These are phyloP conservation scores for Diospyros lotus DNA, from an alignment of 148 eudicot species.

Conservation along the genomic window DNA sequence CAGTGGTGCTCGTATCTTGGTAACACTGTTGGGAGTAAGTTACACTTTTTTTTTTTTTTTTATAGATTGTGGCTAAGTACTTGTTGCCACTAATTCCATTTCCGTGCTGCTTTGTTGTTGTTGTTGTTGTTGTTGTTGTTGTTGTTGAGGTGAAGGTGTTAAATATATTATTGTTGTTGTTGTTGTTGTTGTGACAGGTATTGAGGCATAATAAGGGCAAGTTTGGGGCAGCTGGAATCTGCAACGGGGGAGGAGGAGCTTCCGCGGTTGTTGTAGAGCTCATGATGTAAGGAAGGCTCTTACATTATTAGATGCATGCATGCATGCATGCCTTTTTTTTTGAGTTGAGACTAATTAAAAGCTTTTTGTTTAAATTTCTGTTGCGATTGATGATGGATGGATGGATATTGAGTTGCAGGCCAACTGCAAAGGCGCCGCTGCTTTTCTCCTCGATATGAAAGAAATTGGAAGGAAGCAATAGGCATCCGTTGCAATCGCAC, in stretches of 20 bases:
- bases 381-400: too few relatives aligned
- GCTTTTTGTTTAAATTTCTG: too few relatives aligned
- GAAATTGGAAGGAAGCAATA: too few relatives aligned
- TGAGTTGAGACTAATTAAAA: too few relatives aligned
- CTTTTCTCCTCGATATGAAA: too few relatives aligned
- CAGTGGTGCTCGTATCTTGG: constrained; percentile 93
- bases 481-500: too few relatives aligned
- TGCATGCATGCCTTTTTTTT: too few relatives aligned
- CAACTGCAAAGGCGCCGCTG: too few relatives aligned
- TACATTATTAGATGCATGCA: too few relatives aligned
- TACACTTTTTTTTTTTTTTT: not conserved
- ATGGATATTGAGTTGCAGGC: too few relatives aligned
- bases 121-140: not conserved
- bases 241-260: constrained; percentile 99
- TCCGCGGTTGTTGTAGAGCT: constrained; percentile 86
- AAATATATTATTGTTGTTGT: not conserved
- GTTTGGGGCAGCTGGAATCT: constrained; percentile 80
- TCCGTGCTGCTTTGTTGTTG: not conserved
- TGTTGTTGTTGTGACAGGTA: constrained; percentile 41
- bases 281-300: constrained; percentile 41
- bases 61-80: not conserved
- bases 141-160: not conserved
- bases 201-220: constrained; percentile 69
- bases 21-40: constrained; percentile 84
- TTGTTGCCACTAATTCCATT: not conserved